Conservation (phyloP, 352 stramenopile species). For the Phytophthora chlamydospora region DNA sequence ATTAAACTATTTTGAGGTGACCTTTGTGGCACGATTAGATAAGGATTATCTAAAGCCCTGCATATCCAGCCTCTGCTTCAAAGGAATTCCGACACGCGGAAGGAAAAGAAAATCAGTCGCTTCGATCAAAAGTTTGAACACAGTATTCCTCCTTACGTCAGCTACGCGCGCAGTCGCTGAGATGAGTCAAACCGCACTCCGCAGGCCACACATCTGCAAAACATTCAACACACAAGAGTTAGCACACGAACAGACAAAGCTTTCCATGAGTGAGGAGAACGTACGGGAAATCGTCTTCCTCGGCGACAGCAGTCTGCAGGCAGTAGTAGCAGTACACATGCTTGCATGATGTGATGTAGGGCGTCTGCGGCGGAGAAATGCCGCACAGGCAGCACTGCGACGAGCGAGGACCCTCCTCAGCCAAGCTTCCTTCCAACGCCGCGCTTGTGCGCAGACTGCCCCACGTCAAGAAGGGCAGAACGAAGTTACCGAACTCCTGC, state of each 20-base stretch:
- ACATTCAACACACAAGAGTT: neutral
- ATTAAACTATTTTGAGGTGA: too few species aligned
- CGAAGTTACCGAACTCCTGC: constrained; percentile 84
- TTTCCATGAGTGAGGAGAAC: constrained; percentile 14
- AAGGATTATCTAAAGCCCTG: too few species aligned
- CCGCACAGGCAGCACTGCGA: constrained; percentile 71
- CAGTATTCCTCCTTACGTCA: too few species aligned
- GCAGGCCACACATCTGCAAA: constrained; percentile 62
- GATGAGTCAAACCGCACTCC: constrained; percentile 73
- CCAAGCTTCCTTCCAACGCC: constrained; percentile 12
- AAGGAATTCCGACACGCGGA: too few species aligned
- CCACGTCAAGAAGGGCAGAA: constrained; percentile 78
- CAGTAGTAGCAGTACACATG: constrained; percentile 90
- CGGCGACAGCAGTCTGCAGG: constrained; percentile 73
- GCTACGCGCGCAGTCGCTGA: constrained; percentile 51
- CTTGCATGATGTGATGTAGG: constrained; percentile 89
- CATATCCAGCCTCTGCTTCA: too few species aligned
- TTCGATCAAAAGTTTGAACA: too few species aligned
- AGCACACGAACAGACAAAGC: constrained; percentile 5
- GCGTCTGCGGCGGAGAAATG: constrained; percentile 65
- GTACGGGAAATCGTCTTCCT: constrained; percentile 76
- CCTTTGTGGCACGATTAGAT: too few species aligned
- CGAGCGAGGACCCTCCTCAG: constrained; percentile 12
- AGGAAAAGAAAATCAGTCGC: too few species aligned
- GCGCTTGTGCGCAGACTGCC: constrained; percentile 38